Evolutionary conservation across 2,329 filamentous ascomycete genomes (phyloP), one percentile per base, ranked within the genome.

Genomic region (Exophiala aquamarina): DNA sequence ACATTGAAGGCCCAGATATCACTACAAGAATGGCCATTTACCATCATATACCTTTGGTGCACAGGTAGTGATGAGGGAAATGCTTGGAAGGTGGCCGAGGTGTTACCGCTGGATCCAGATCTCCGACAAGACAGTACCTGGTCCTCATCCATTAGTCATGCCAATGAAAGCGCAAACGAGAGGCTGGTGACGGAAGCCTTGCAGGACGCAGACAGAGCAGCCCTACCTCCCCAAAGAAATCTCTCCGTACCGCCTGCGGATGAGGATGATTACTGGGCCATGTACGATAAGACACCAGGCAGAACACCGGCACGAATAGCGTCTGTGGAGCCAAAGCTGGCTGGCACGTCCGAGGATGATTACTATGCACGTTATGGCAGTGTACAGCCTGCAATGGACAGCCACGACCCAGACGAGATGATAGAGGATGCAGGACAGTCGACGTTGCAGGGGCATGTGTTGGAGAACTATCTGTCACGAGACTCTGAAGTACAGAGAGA

Each of bases 211-310:
- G 63, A 61, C 41, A 49, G 47, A 40, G 44, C 54, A 31, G 54
- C 58, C 28, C 15, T 51, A 8, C 55, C 64, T 39, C 42, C 44
- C 14, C 49, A 49, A 18, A 40, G 41, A 20, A 52, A 49, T 31
- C 49, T 55, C 7, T 50, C 50, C 2, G 57, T 61, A 5, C 73
- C 77, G 3, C 73, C 76, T 1, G 76, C 79, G 15, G 78, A 83
- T 46, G 81, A 83, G 42, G 80, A 80, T 52, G 76, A 77, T 53
- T 85, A 85, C 63, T 85, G 82, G 82, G 79, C 77, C 3, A 75
- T 77, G 56, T 84, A 85, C 58, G 79, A 82, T 63, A 69, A 71
- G 42, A 79, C 77, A 2, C 77, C 79, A 2, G 70, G 70, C 23
- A 62, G 70, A 39, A 79, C 77, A 10, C 77, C 77, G 8, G 68